Evolutionary conservation across 768 basidiomycete genomes (phyloP).

Genomic region (Holtermannia corniformis): DNA sequence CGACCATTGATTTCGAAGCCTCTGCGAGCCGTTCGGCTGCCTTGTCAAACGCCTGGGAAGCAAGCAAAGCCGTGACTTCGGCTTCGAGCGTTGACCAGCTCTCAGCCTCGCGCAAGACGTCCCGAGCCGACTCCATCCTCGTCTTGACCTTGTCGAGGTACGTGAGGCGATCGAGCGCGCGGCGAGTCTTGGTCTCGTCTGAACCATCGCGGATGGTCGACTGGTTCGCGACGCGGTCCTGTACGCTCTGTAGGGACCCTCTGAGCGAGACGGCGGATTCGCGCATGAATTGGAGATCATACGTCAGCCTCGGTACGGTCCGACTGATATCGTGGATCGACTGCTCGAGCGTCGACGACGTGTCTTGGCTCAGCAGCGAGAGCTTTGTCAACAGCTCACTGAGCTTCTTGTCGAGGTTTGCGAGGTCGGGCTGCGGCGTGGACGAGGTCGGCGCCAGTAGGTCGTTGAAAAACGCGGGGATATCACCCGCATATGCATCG

Average conservation of each 20-base stretch:
- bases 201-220: conserved; percentile 35
- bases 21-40: conserved; percentile 88
- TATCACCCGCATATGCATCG: conserved; percentile 16
- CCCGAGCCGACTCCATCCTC: conserved; percentile 78
- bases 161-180: conserved; percentile 58
- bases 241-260: conserved; percentile 54
- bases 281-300: conserved; percentile 95
- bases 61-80: conserved; percentile 77
- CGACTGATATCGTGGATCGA: conserved; percentile 88
- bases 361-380: conserved; percentile 80
- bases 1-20: conserved; percentile 76
- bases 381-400: conserved; percentile 66
- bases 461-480: conserved; percentile 31
- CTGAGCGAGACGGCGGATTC: conserved; percentile 77
- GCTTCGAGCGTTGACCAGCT: conserved; percentile 92
- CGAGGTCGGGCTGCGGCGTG: conserved; percentile 44
- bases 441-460: conserved; percentile 15
- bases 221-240: conserved; percentile 42
- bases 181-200: conserved; percentile 20
- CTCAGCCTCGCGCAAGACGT: conserved; percentile 87
- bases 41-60: conserved; percentile 68
- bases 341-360: conserved; percentile 72
- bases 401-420: conserved; percentile 62
- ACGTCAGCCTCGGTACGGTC: conserved; percentile 77
- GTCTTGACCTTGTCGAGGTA: conserved; percentile 71